phyloP scores from a whole-genome alignment of 1,284 basidiomycete species.

The Cutaneotrichosporon daszewskae region DNA sequence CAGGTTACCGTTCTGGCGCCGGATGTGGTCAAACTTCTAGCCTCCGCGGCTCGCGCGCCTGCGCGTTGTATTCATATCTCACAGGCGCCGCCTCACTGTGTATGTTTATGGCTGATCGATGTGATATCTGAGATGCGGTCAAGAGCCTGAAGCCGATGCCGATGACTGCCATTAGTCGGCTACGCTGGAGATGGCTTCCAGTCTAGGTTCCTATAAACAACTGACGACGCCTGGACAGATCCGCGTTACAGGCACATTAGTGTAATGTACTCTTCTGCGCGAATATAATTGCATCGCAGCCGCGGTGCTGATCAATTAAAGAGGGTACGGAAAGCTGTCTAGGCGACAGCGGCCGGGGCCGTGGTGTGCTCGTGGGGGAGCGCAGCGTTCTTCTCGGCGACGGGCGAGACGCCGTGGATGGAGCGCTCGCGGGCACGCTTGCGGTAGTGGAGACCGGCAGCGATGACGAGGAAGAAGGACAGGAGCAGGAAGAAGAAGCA shows the following conservation, averaged over 20 bases:
- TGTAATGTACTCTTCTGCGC: background rate
- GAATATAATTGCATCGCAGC: no score
- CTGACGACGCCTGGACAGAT: no score
- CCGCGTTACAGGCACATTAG: background rate
- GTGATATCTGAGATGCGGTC: background rate
- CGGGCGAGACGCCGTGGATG: background rate
- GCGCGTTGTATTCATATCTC: background rate
- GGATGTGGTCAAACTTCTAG: conserved; percentile 3
- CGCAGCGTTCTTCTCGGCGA: background rate
- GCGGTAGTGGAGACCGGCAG: conserved; percentile 17
- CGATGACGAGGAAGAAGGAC: conserved; percentile 7
- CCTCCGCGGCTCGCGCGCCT: background rate
- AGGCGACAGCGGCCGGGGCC: no score
- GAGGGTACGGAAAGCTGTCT: no score
- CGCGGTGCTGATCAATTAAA: no score
- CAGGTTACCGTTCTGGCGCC: background rate
- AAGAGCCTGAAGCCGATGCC: no score
- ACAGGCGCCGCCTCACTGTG: background rate
- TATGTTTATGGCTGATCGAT: background rate
- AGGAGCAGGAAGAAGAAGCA: conserved; percentile 9
- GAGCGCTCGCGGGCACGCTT: background rate
- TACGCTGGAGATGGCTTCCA: no score
- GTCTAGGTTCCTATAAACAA: no score
- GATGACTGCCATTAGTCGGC: no score
- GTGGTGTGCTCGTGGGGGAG: background rate